Conservation (phyloP, 2,329 filamentous ascomycete genomes). For the Aureobasidium sp. region DNA sequence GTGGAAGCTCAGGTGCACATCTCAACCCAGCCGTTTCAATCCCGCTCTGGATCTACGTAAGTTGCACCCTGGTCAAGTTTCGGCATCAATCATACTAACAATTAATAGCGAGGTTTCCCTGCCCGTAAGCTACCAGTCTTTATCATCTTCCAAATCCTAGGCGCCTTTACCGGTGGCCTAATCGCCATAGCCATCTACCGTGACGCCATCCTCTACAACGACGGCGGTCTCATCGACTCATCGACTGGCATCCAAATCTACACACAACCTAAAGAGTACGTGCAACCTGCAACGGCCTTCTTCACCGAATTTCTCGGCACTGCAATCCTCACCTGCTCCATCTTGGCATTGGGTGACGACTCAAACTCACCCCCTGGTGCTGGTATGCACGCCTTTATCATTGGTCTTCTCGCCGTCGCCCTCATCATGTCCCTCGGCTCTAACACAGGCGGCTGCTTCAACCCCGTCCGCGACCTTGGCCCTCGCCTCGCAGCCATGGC, state of each 20-base stretch:
- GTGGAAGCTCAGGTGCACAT: slow-evolving; percentile 40
- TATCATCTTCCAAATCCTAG: slow-evolving; percentile 44
- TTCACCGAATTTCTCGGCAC: slow-evolving; percentile 32
- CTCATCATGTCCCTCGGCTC: slow-evolving; percentile 35
- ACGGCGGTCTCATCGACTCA: slow-evolving; percentile 30
- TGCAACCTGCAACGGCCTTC: slow-evolving; percentile 32
- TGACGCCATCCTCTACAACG: slow-evolving; percentile 25
- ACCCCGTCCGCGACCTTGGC: slow-evolving; percentile 44
- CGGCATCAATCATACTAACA: background rate
- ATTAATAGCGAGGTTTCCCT: slow-evolving; percentile 40
- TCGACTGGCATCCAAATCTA: slow-evolving; percentile 21
- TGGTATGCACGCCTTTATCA: slow-evolving; percentile 44
- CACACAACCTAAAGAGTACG: slow-evolving; percentile 21
- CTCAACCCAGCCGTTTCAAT: slow-evolving; percentile 41
- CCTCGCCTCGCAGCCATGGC: slow-evolving; percentile 39
- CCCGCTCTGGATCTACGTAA: slow-evolving; percentile 29
- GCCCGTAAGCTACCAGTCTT: slow-evolving; percentile 43
- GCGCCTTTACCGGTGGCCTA: slow-evolving; percentile 41
- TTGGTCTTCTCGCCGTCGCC: slow-evolving; percentile 35
- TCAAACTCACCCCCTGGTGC: slow-evolving; percentile 31
- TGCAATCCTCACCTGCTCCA: slow-evolving; percentile 31
- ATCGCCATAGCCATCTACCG: slow-evolving; percentile 38
- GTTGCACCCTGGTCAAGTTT: background rate
- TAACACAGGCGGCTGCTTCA: slow-evolving; percentile 42
- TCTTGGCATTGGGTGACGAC: slow-evolving; percentile 29